Evolutionary conservation across 2,329 filamentous ascomycete species (phyloP), one percentile per base, ranked within the genome.

Genomic region (Emydomyces testavorans): DNA sequence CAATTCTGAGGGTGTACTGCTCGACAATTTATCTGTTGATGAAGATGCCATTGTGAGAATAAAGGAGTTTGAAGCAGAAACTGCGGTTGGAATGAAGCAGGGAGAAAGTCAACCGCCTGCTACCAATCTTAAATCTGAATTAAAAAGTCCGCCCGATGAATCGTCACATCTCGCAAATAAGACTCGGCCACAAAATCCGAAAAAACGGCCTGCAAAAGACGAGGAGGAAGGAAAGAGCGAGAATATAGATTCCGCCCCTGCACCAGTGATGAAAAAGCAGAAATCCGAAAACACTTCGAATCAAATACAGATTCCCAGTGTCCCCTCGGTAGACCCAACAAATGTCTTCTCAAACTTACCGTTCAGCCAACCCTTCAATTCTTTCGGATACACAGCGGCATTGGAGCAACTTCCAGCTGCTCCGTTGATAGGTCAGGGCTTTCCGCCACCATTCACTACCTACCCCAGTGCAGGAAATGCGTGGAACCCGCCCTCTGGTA

Each of bases 1-100:
- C 74, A 80, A 85, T 69, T 84, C 83, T 54, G 88, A 94, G 64
- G 86, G 86, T 61, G 86, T 95, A 55, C 75, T 95, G 60, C 85
- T 96, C 70, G 90, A 95, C 75, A 84, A 94, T 68, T 78, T 98
- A 57, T 79, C 82, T 62, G 71, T 81, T 54, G 88, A 96, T 68
- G 83, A 86, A 56, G 86, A 92, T 57, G 78, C 80, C 53, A 77
- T 80, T 54, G 73, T 77, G 58, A 89, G 85, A 67, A 85, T 94
- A 55, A 84, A 85, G 69, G 77, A 77, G 32, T 95, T 83, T 61
- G 71, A 80, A 58, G 69, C 72, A 78, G 38, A 73, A 71, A 50
- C 57, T 65, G 8, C 53, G 68, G 69, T 65, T 68, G 24, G 68
- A 66, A 51, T 65, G 65, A 52, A 66, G 50, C 52, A 65, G 46